Conservation (phyloP, 2,329 filamentous ascomycete genomes). For the Massarina eburnea region DNA sequence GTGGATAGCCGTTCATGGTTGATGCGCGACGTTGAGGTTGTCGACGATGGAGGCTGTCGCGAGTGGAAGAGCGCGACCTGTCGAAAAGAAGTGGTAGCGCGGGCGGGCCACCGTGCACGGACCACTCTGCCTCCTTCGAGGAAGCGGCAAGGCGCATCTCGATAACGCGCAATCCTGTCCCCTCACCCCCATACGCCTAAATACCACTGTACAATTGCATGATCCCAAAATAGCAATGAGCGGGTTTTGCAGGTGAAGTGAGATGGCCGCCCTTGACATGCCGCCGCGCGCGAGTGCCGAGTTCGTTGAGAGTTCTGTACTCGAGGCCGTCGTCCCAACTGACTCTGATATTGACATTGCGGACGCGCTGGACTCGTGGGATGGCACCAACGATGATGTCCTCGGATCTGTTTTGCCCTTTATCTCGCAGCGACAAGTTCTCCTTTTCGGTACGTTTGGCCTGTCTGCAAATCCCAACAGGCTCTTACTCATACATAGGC, state of each 20-base stretch:
- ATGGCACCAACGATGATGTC: constrained; percentile 48
- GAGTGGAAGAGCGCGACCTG: neutral
- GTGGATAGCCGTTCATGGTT: constrained; percentile 62
- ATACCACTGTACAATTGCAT: neutral
- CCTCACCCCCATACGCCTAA: neutral
- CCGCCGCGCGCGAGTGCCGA: constrained; percentile 37
- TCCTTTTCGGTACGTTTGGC: constrained; percentile 69
- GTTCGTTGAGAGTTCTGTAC: constrained; percentile 42
- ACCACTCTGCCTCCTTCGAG: neutral
- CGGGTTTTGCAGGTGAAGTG: neutral
- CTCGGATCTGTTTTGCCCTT: constrained; percentile 55
- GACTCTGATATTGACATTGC: constrained; percentile 40
- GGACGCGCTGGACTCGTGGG: constrained; percentile 45
- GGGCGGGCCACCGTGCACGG: neutral
- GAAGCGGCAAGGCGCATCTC: no score
- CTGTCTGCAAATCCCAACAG: constrained; percentile 36
- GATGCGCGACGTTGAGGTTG: neutral
- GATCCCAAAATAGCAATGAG: neutral
- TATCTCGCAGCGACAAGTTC: constrained; percentile 62
- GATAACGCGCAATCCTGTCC: no score
- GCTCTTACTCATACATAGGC: constrained; percentile 56
- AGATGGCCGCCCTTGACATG: neutral
- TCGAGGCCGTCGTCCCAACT: constrained; percentile 44
- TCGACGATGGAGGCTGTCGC: neutral
- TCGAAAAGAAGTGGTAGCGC: neutral